Base-by-base conservation (phyloP, 2,329 filamentous ascomycete species). In the Tolypocladium capitatum region DNA sequence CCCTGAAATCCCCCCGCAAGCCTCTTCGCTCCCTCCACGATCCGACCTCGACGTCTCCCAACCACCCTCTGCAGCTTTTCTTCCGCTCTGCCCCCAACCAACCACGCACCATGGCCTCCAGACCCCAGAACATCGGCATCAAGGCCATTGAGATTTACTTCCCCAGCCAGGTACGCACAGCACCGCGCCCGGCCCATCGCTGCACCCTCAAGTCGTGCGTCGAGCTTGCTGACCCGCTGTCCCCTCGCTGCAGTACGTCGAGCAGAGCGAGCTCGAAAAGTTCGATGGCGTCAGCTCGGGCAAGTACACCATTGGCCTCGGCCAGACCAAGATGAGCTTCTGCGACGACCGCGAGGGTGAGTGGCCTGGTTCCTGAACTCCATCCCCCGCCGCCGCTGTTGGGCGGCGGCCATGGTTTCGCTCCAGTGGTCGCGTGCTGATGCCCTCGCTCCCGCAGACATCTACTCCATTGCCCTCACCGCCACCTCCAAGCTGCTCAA, bases 101-200 rank as follows among this genome's bases (percentile, higher is more conserved):
- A 28, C 24, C 38, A 18, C 38, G 24, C 38, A 41, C 24, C 50
- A 90, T 89, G 84, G 77, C 84, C 63, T 66, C 81, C 58, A 83
- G 84, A 70, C 84, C 86, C 55, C 81, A 89, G 69, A 91, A 91
- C 72, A 83, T 92, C 68, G 86, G 86, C 77, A 89, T 92, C 66
- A 91, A 92, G 75, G 86, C 85, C 83, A 86, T 92, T 68, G 86
- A 92, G 67, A 80, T 92, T 64, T 92, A 92, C 69, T 86, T 88
- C 64, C 86, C 86, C 55, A 85, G 76, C 67, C 86, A 91, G 81
- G 86, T 91, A 70, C 55, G 81, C 70, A 43, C 51, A 38, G 32
- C 32, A 36, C 43, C 46, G 44, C 30, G 36, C 34, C 31, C 24
- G n/a, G 36, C 36, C 46, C 48, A 47, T 42, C 43, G 43, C 46